These are phyloP conservation scores for Myriosclerotinia scirpicola DNA, from an alignment of 2,329 filamentous ascomycete genomes.

Conservation along the genomic window DNA sequence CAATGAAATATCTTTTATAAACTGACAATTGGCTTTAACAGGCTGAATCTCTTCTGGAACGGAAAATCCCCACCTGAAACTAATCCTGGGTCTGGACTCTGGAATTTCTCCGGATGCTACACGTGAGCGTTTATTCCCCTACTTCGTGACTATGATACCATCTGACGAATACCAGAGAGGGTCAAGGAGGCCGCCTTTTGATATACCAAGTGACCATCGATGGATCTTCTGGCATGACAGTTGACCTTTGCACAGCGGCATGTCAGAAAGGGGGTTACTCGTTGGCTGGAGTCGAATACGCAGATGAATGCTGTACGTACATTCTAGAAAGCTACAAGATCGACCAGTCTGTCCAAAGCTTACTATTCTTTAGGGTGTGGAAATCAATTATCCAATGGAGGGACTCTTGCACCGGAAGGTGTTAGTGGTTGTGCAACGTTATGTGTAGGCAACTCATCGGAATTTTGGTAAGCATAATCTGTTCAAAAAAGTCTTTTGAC, in stretches of 20 bases:
- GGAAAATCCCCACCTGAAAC: slow-evolving; percentile 32
- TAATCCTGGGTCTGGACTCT: slow-evolving; percentile 28
- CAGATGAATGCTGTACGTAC: slow-evolving; percentile 45
- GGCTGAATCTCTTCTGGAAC: slow-evolving; percentile 39
- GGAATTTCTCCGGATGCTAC: slow-evolving; percentile 33
- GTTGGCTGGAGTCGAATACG: slow-evolving; percentile 49
- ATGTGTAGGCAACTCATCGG: slow-evolving; percentile 31
- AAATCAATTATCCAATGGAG: slow-evolving; percentile 22
- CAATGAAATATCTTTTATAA: too few relatives aligned
- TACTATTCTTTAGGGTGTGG: slow-evolving; percentile 24
- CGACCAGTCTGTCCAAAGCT: not conserved
- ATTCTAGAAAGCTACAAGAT: not conserved
- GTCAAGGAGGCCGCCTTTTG: slow-evolving; percentile 30
- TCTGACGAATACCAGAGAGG: slow-evolving; percentile 26
- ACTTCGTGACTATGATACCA: not conserved
- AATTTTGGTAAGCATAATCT: slow-evolving; percentile 28
- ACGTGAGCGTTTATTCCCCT: slow-evolving; percentile 28
- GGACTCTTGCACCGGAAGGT: slow-evolving; percentile 25
- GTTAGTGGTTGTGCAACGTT: slow-evolving; percentile 33
- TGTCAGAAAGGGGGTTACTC: slow-evolving; percentile 39
- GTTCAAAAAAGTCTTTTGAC: too few relatives aligned
- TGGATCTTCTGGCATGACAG: slow-evolving; percentile 29
- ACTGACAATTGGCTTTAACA: too few relatives aligned
- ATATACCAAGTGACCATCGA: slow-evolving; percentile 20
- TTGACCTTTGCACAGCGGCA: slow-evolving; percentile 31